These are phyloP conservation scores for Phytophthora aleatoria DNA, from an alignment of 352 stramenopile genomes.

Conservation along the genomic window DNA sequence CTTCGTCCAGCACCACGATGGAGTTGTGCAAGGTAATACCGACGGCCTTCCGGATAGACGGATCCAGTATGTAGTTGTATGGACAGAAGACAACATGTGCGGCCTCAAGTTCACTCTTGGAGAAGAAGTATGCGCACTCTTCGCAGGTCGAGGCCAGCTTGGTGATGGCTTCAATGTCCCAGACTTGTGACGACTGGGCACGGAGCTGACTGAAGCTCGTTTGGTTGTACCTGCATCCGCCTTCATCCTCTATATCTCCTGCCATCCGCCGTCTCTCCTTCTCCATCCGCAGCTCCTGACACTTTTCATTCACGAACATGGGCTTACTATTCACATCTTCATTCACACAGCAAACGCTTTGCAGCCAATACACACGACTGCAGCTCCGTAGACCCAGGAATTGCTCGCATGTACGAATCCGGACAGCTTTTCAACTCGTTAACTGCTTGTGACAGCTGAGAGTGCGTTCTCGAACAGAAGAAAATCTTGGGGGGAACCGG, in stretches of 20 bases:
- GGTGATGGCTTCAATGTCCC: constrained; percentile 84
- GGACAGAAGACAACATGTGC: constrained; percentile 84
- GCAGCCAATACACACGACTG: constrained; percentile 77
- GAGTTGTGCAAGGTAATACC: constrained; percentile 68
- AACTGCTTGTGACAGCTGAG: constrained; percentile 75
- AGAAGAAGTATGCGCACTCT: constrained; percentile 79
- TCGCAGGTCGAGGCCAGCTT: constrained; percentile 54
- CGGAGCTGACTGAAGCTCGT: constrained; percentile 44
- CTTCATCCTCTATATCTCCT: constrained; percentile 33
- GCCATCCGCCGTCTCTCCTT: constrained; percentile 23
- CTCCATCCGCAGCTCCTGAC: constrained; percentile 40
- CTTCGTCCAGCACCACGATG: constrained; percentile 86
- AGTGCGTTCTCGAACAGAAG: constrained; percentile 86
- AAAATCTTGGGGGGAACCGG: constrained; percentile 59
- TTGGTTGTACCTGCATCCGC: constrained; percentile 60
- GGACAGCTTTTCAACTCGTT: constrained; percentile 79
- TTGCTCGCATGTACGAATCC: constrained; percentile 43
- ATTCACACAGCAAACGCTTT: constrained; percentile 78
- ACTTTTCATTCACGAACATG: constrained; percentile 69
- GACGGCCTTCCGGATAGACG: constrained; percentile 65
- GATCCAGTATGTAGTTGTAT: constrained; percentile 89
- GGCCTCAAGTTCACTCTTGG: constrained; percentile 49
- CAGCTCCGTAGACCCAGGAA: constrained; percentile 45
- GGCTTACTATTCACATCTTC: constrained; percentile 58
- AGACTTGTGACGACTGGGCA: constrained; percentile 51